These are phyloP conservation scores for Penicillium pancosmium DNA, from an alignment of 495 filamentous ascomycete genomes.

Conservation along the genomic window DNA sequence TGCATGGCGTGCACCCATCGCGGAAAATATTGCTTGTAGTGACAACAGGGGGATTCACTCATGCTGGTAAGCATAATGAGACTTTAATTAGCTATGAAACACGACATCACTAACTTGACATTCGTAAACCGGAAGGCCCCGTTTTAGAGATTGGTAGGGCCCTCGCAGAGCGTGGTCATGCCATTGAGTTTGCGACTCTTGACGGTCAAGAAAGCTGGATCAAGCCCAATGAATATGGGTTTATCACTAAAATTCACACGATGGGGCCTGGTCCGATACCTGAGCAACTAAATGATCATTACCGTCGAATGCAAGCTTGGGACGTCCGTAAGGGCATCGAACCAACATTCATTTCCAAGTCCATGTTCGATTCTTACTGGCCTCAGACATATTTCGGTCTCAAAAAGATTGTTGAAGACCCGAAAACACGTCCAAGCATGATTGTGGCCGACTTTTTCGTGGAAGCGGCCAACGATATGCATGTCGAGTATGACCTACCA, in stretches of 20 bases:
- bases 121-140: constrained; percentile 23
- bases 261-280: constrained; percentile 22
- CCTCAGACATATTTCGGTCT: constrained; percentile 36
- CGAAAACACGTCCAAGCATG: constrained; percentile 29
- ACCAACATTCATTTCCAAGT: constrained; percentile 32
- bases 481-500: constrained; percentile 32
- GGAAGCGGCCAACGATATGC: constrained; percentile 40
- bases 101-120: constrained; percentile 4
- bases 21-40: constrained; percentile 32
- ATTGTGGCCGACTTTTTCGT: constrained; percentile 44
- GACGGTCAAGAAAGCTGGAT: constrained; percentile 38
- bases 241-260: constrained; percentile 28
- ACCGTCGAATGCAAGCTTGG: constrained; percentile 32
- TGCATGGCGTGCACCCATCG: constrained; percentile 16
- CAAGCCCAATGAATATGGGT: constrained; percentile 23
- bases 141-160: constrained; percentile 41
- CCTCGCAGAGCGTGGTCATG: constrained; percentile 38
- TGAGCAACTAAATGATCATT: constrained; percentile 29
- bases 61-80: constrained; percentile 24
- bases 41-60: constrained; percentile 32
- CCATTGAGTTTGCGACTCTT: constrained; percentile 41
- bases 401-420: constrained; percentile 24
- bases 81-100: neutral
- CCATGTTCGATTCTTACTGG: constrained; percentile 42
- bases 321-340: constrained; percentile 31